Evolutionary conservation across 306 rosid species (phyloP).

Genomic region (cucumber (Cucumis sativus)): DNA sequence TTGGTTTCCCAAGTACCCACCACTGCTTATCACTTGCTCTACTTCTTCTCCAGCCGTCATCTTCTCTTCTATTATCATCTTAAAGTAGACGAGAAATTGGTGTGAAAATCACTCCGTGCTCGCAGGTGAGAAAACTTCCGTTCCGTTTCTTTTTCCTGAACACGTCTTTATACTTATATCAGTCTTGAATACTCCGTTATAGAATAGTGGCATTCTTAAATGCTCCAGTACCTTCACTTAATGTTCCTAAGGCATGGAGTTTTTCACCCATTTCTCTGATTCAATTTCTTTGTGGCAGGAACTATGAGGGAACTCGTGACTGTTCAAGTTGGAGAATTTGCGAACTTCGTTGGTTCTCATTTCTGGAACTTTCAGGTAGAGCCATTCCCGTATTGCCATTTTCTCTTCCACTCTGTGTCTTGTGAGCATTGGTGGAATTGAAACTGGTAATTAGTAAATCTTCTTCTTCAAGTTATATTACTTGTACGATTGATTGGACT

Average conservation of each 20-base stretch:
- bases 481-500: not conserved
- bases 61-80: not conserved
- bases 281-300: conserved; percentile 2
- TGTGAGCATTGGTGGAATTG: not conserved
- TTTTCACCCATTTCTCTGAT: not conserved
- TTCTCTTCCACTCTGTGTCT: not conserved
- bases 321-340: conserved; percentile 72
- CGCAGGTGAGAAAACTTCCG: not conserved
- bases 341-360: conserved; percentile 80
- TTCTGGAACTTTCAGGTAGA: conserved; percentile 94
- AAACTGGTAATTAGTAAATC: not conserved
- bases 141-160: not conserved
- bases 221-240: not conserved
- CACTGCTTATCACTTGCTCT: not conserved
- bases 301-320: conserved; percentile 76
- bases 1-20: not conserved
- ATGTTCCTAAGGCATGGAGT: not conserved
- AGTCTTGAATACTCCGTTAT: not conserved
- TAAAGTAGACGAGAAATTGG: not conserved
- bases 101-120: not conserved
- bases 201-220: not conserved
- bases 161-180: not conserved
- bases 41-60: not conserved
- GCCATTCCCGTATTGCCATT: not conserved
- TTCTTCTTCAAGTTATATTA: not conserved